Evolutionary conservation across 148 eudicot species (phyloP).

Genomic region (Rhododendron williamsianum): DNA sequence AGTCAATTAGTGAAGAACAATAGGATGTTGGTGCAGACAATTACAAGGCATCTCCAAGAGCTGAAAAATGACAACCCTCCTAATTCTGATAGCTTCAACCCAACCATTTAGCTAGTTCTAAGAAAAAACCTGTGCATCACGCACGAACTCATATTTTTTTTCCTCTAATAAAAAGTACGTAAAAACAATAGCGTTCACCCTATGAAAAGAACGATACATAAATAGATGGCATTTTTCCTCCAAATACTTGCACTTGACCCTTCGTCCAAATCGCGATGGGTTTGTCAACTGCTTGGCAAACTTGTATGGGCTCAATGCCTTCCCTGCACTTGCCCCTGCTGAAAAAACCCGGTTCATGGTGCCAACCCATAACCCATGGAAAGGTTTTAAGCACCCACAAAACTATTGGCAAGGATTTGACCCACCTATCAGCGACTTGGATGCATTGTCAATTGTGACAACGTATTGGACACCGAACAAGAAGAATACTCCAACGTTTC

Average conservation of each 20-base stretch:
- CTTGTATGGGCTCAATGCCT: neutral
- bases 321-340: neutral
- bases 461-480: neutral
- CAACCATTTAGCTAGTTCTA: neutral
- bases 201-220: neutral
- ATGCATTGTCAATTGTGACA: neutral
- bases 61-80: conserved; percentile 8
- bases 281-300: neutral
- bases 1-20: neutral
- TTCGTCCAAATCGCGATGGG: neutral
- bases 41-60: conserved; percentile 12
- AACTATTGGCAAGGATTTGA: too few relatives aligned
- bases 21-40: neutral
- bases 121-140: neutral
- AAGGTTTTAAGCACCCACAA: too few relatives aligned
- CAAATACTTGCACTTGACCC: neutral
- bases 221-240: neutral
- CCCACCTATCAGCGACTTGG: too few relatives aligned
- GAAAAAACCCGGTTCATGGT: neutral
- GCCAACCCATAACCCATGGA: too few relatives aligned
- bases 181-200: neutral
- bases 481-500: neutral
- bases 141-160: neutral
- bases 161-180: neutral
- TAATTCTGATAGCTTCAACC: neutral